These are phyloP conservation scores for Cryptococcus floricola DNA, from an alignment of 1,284 basidiomycete genomes.

Conservation along the genomic window DNA sequence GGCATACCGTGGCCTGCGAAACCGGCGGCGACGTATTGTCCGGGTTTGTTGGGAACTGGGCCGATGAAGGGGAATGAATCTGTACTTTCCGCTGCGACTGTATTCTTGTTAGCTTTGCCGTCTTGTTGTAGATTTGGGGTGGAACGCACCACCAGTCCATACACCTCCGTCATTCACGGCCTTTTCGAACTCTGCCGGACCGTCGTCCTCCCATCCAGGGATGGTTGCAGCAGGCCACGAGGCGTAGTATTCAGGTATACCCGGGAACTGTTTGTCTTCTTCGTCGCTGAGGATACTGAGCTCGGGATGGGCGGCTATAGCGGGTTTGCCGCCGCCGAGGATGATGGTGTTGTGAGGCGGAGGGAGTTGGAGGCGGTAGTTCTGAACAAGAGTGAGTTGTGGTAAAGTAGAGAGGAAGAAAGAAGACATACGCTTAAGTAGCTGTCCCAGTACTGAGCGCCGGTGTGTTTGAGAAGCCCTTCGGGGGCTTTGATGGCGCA, in stretches of 20 bases:
- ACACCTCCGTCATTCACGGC: conserved; percentile 19
- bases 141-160: no score
- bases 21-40: conserved; percentile 22
- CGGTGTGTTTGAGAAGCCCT: conserved; percentile 15
- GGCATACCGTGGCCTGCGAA: conserved; percentile 23
- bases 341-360: conserved; percentile 25
- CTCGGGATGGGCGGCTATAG: conserved; percentile 14
- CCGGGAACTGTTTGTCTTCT: conserved; percentile 17
- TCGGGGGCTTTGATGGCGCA: no score
- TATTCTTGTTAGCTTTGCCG: no score
- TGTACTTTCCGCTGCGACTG: conserved; percentile 16
- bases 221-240: conserved; percentile 17
- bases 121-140: no score
- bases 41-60: conserved; percentile 8
- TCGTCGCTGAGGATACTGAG: conserved; percentile 17
- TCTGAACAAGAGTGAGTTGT: conserved; percentile 9
- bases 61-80: conserved; percentile 23
- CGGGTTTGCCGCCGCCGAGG: conserved; percentile 24
- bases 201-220: conserved; percentile 16
- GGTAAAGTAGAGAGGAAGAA: no score
- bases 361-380: conserved; percentile 25
- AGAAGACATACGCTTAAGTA: conserved; percentile 18
- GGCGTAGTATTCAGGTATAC: conserved; percentile 20
- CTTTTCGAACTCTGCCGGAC: conserved; percentile 12
- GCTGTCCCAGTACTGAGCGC: conserved; percentile 22